Evolutionary conservation across 805 yeast genomes (phyloP).

Genomic region (Grigorovia humatica): DNA sequence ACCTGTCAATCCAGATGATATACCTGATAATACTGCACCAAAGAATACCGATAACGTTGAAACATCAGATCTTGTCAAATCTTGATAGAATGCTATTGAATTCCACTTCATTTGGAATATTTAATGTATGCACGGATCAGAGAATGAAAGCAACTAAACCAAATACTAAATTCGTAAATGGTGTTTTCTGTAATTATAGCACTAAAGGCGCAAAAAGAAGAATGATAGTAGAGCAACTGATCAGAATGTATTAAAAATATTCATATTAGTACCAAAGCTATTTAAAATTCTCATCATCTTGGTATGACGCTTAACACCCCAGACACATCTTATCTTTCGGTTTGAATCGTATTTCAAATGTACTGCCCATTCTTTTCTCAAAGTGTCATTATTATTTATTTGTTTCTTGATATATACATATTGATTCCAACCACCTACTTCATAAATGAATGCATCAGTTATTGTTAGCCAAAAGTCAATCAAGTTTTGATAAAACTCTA

Average conservation of each 20-base stretch:
- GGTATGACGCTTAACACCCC: constrained; percentile 34
- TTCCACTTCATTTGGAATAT: not conserved
- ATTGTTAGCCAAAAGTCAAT: constrained; percentile 34
- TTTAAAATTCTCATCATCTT: not conserved
- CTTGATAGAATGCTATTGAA: too few relatives aligned
- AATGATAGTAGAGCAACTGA: too few relatives aligned
- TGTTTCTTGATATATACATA: constrained; percentile 31
- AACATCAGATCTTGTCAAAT: not conserved
- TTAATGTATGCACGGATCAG: not conserved
- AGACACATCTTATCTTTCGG: constrained; percentile 46
- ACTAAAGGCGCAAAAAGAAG: too few relatives aligned
- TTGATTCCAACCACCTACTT: constrained; percentile 58
- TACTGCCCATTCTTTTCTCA: constrained; percentile 36
- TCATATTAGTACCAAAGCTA: not conserved
- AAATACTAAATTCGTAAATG: too few relatives aligned
- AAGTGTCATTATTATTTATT: constrained; percentile 10
- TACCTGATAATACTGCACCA: constrained; percentile 5
- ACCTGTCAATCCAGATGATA: constrained; percentile 33
- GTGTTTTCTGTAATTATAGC: too few relatives aligned
- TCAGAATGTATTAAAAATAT: too few relatives aligned
- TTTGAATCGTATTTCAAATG: constrained; percentile 43
- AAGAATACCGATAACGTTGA: not conserved
- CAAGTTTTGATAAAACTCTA: constrained; percentile 58
- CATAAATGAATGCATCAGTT: constrained; percentile 56
- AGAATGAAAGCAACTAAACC: too few relatives aligned